phyloP scores from a whole-genome alignment of 2,329 filamentous ascomycete genomes.

The Nannizziopsis arthrosporioides region DNA sequence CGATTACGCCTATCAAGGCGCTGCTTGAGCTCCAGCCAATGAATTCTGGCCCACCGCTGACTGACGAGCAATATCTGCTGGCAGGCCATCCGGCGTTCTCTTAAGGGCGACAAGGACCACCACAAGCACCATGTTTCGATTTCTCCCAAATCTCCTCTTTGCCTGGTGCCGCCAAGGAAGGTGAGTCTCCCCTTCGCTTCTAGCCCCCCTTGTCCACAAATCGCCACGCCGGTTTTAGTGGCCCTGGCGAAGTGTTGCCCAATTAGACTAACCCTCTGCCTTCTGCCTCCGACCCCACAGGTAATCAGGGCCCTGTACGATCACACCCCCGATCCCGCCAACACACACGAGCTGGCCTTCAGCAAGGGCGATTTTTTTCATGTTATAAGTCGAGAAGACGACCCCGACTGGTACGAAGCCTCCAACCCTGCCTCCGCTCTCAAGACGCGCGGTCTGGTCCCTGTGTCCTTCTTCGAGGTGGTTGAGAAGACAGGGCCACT shows the following conservation, averaged over 20 bases:
- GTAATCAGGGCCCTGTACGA: constrained; percentile 96
- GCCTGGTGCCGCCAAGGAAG: constrained; percentile 88
- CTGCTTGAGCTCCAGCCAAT: constrained; percentile 9
- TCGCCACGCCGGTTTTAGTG: constrained; percentile 6
- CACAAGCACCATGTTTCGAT: constrained; percentile 61
- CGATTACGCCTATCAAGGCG: constrained; percentile 1
- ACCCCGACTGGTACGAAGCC: constrained; percentile 93
- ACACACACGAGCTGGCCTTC: constrained; percentile 71
- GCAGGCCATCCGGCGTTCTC: constrained; percentile 71
- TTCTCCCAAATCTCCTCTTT: constrained; percentile 71
- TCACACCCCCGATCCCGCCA: constrained; percentile 59
- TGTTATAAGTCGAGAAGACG: constrained; percentile 90
- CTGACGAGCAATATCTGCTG: neutral
- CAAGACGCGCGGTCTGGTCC: constrained; percentile 79
- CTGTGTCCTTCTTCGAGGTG: constrained; percentile 84
- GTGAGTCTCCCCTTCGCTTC: constrained; percentile 40
- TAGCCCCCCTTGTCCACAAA: constrained; percentile 9
- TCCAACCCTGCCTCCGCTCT: constrained; percentile 73
- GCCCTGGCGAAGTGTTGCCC: constrained; percentile 10
- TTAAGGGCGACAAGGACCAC: constrained; percentile 73
- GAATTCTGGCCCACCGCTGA: neutral
- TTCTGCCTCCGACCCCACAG: constrained; percentile 25
- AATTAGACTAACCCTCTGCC: constrained; percentile 15
- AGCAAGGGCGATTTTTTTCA: constrained; percentile 95
- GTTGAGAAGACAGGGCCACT: constrained; percentile 87